These are phyloP conservation scores for Leccinum fallax DNA, from an alignment of 1,284 basidiomycete genomes.

Conservation along the genomic window DNA sequence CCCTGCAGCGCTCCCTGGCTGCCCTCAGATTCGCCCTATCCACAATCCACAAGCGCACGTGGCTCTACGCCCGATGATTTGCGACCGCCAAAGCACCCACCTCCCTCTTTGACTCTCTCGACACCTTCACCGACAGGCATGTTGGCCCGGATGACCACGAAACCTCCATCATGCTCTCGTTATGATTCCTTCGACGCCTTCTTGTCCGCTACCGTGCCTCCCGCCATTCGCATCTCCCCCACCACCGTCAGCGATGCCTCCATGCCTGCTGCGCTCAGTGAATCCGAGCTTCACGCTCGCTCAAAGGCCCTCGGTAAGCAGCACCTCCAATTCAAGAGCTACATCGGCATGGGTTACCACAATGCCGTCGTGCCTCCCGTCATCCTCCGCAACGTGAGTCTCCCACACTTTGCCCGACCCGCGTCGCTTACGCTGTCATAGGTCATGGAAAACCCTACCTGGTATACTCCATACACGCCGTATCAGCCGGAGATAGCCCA, in stretches of 20 bases:
- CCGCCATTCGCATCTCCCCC: constrained; percentile 72
- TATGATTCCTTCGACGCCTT: constrained; percentile 89
- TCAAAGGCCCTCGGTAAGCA: constrained; percentile 76
- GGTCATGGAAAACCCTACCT: constrained; percentile 96
- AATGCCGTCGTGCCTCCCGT: constrained; percentile 93
- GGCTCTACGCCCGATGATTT: constrained; percentile 41
- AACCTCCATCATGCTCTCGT: constrained; percentile 78
- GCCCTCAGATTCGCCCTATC: constrained; percentile 37
- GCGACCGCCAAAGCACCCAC: constrained; percentile 61
- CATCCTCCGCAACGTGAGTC: constrained; percentile 84
- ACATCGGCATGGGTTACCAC: constrained; percentile 98
- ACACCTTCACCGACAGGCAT: constrained; percentile 87
- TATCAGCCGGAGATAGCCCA: constrained; percentile 93
- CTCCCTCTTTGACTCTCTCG: constrained; percentile 77
- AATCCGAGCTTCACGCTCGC: constrained; percentile 80
- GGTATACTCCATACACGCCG: constrained; percentile 98
- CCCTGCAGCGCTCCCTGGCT: constrained; percentile 45
- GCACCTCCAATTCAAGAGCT: constrained; percentile 88
- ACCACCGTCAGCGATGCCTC: constrained; percentile 64
- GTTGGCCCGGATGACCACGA: constrained; percentile 85
- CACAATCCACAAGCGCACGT: constrained; percentile 21
- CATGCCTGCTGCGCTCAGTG: constrained; percentile 77
- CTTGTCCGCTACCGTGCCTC: constrained; percentile 78
- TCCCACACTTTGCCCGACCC: constrained; percentile 1
- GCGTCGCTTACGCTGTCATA: constrained; percentile 35